Evolutionary conservation across 2,329 filamentous ascomycete species (phyloP).

Genomic region (Stagonosporopsis vannaccii): DNA sequence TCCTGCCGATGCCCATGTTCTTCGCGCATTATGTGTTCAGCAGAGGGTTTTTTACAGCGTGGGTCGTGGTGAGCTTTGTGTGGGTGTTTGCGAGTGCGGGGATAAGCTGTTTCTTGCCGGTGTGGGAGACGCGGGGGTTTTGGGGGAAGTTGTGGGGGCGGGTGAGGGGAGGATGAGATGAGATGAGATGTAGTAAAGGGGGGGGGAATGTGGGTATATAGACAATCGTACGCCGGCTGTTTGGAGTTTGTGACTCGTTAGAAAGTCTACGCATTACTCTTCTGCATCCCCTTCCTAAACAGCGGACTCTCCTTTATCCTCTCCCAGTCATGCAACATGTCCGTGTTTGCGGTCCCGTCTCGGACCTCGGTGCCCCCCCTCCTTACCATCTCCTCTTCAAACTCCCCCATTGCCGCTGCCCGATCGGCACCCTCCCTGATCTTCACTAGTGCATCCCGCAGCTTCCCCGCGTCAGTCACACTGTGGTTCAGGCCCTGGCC

Average conservation of each 20-base stretch:
- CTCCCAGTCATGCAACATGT: conserved; percentile 48
- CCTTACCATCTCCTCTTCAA: conserved; percentile 56
- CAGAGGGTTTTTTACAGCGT: conserved; percentile 51
- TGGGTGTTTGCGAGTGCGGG: conserved; percentile 53
- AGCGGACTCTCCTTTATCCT: conserved; percentile 44
- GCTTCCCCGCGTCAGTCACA: conserved; percentile 53
- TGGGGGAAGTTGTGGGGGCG: conserved; percentile 8
- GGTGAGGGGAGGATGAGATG: background rate
- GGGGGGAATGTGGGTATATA: too few relatives aligned
- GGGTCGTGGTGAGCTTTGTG: conserved; percentile 52
- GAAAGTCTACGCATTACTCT: conserved; percentile 18
- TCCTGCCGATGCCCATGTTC: conserved; percentile 54
- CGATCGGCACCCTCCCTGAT: conserved; percentile 33
- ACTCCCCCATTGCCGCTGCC: conserved; percentile 45
- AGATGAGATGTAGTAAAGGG: too few relatives aligned
- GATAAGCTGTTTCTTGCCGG: conserved; percentile 52
- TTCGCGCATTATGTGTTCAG: conserved; percentile 52
- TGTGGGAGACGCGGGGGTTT: conserved; percentile 50
- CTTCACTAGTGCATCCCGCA: conserved; percentile 45
- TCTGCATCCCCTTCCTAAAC: conserved; percentile 44
- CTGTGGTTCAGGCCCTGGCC: conserved; percentile 60
- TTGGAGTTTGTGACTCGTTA: too few relatives aligned
- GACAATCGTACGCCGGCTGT: too few relatives aligned
- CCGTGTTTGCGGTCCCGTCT: conserved; percentile 43
- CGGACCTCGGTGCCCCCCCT: conserved; percentile 45